A percentile compares a stretch with the other conserved stretches of the same genome.
Conservation (phyloP, 2,329 filamentous ascomycete species). For the Teratosphaeria zuluensis region DNA sequence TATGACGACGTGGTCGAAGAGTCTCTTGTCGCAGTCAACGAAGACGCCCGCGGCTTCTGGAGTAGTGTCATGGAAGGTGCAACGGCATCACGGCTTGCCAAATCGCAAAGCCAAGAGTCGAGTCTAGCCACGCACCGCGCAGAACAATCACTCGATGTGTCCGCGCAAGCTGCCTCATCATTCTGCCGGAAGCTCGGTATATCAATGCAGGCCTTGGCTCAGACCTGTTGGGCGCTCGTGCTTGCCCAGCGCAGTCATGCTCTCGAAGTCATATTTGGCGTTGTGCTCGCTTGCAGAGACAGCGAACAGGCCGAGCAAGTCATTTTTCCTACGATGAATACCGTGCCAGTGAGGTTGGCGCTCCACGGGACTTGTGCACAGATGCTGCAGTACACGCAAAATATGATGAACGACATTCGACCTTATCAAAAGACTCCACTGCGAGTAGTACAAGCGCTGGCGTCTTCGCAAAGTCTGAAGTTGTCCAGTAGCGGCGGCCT, state of each 20-base stretch:
- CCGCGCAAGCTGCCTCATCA: conserved; percentile 32
- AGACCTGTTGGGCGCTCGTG: conserved; percentile 65
- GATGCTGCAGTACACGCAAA: conserved; percentile 65
- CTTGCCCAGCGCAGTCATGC: conserved; percentile 53
- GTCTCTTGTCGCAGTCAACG: conserved; percentile 40
- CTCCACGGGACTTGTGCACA: conserved; percentile 57
- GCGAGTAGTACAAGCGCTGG: conserved; percentile 50
- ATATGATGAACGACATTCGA: conserved; percentile 55
- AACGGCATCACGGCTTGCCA: neutral
- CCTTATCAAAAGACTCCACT: conserved; percentile 70
- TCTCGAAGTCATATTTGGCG: conserved; percentile 72
- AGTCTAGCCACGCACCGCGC: conserved; percentile 29
- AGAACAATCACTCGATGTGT: conserved; percentile 38
- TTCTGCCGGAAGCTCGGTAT: conserved; percentile 60
- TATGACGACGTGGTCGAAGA: conserved; percentile 47
- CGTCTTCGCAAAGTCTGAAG: neutral
- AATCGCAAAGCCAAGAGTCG: conserved; percentile 17
- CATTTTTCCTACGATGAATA: conserved; percentile 89
- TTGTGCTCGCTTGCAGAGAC: conserved; percentile 77
- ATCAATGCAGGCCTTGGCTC: conserved; percentile 67
- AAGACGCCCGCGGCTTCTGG: conserved; percentile 58
- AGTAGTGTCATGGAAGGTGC: conserved; percentile 51
- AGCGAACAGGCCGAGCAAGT: conserved; percentile 56
- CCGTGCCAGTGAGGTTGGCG: conserved; percentile 62
- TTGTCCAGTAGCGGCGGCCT: conserved; percentile 23